Evolutionary conservation across 164 flowering plant species (phyloP), one percentile per base, ranked within the genome.

Genomic region (Umbellularia californica): DNA sequence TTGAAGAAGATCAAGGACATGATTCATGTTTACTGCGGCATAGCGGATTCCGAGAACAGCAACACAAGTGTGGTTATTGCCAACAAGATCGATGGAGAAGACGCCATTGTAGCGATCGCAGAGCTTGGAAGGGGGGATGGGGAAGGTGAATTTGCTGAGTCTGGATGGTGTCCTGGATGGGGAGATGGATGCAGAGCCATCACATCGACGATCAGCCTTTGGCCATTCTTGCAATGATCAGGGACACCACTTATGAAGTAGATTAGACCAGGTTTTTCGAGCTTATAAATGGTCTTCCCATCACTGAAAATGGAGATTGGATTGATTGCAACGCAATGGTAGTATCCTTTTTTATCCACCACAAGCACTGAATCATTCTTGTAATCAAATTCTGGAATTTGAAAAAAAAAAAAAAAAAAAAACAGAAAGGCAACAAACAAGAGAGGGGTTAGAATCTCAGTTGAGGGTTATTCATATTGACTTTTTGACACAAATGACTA

Each of bases 281-380:
- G 85, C 72, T 78, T 81, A 75, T 88, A 60, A 2, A 71, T 69
- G 11, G 85, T 85, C 68, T 77, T 84, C 22, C 87, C 90, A 70
- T 88, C 82, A 58, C 76, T 73, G 84, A 76, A 88, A 10, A 72
- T 68, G 1, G 77, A 60, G 30, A 82, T 78, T 2, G 91, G 86
- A 2, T 79, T 70, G 74, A 70, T 81, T 1, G 82, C 58, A 75
- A 88, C 77, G 85, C 97, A 92, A 77, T 89, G 91, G 73, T 87
- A 88, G 81, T 85, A 92, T 1, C 82, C 90, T 75, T 77, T 80
- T 78, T 88, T 92, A 14, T 87, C 91, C 77, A 92, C 97, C 74
- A 78, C 76, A 17, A 88, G 75, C 11, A 92, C 90, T 7, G 97
- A 88, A 65, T 90, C 92, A 23, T 89, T 82, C 65, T 71, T 72